Evolutionary conservation across 805 yeast species (phyloP), one percentile per base, ranked within the genome.

Genomic region (Metschnikowia continentalis): DNA sequence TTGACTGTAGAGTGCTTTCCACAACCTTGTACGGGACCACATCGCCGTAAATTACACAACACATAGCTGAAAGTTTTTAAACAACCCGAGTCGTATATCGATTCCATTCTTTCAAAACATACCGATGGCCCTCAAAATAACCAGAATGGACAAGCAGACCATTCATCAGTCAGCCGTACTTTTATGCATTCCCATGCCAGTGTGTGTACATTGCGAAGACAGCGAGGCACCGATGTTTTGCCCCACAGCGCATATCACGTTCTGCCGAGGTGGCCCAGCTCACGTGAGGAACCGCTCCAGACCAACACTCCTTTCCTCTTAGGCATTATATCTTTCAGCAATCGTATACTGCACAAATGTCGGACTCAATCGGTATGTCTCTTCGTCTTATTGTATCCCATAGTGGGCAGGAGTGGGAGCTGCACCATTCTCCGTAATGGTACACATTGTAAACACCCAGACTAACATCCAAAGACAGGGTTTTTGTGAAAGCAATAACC

Each of bases 401-500:
- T 15, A 20, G 11, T 7, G 32, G 7, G 22, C 14, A 15, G 11
- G 13, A 33, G n/a, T 13, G 5, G 10, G 11, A n/a, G 30, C 26
- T 14, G 42, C n/a, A 6, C 22, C 13, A 6, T 22, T 32, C 17
- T 6, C 19, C n/a, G n/a, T 11, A 3, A 8, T 14, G 32, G 30
- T 14, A 11, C 38, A 6, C 32, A 33, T n/a, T 22, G 38, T 35
- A 22, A 42, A 33, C 46, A 32, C 36, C n/a, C 38, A 35, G 43
- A 55, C 66, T 61, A 61, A 61, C 66, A 17, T 30, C 32, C 32
- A 40, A 53, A 71, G 96, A 88, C 68, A 80, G 89, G 46, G 92
- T 88, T 6, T 89, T 89, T 68, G 86, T 81, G 38, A 86, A 85
- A 69, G 95, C 96, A 5, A 86, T 89, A 53, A 75, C 90, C 40